Conservation (phyloP, 2,329 filamentous ascomycete genomes). For the Neopestalotiopsis sp. region DNA sequence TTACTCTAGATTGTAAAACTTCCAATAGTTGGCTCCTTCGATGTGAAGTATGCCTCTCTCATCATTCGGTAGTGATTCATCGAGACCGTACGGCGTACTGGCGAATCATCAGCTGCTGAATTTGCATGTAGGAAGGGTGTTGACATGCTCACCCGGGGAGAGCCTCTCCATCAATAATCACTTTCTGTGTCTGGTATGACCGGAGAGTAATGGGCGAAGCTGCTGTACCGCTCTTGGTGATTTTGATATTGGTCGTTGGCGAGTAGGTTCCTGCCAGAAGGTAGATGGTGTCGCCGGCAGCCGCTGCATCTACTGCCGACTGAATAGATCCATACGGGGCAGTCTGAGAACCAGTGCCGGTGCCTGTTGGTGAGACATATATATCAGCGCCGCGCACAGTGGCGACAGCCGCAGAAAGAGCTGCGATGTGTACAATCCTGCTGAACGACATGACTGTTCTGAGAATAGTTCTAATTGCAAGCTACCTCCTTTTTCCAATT, state of each 20-base stretch:
- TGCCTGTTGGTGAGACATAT: constrained; percentile 52
- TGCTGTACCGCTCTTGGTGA: constrained; percentile 48
- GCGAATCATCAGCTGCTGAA: not conserved
- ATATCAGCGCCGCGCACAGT: constrained; percentile 38
- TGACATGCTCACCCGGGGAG: constrained; percentile 32
- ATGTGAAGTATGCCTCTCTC: constrained; percentile 55
- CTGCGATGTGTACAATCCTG: not conserved
- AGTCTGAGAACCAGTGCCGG: constrained; percentile 42
- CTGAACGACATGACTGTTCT: not conserved
- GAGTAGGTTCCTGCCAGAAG: constrained; percentile 51
- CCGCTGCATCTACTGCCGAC: constrained; percentile 49
- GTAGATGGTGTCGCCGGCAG: constrained; percentile 51
- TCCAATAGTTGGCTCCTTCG: constrained; percentile 50
- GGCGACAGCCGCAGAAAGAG: not conserved
- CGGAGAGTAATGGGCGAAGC: constrained; percentile 47
- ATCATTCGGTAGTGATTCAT: constrained; percentile 42
- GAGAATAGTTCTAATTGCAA: not conserved
- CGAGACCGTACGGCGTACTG: constrained; percentile 46
- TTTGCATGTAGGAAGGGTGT: not conserved
- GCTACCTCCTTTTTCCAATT: not conserved
- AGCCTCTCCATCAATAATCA: constrained; percentile 51
- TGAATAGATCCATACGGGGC: constrained; percentile 53
- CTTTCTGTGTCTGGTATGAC: constrained; percentile 48
- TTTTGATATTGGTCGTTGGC: constrained; percentile 52
- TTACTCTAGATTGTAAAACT: constrained; percentile 44